Conservation (phyloP, 768 basidiomycete genomes). For the Tulasnella sp. region DNA sequence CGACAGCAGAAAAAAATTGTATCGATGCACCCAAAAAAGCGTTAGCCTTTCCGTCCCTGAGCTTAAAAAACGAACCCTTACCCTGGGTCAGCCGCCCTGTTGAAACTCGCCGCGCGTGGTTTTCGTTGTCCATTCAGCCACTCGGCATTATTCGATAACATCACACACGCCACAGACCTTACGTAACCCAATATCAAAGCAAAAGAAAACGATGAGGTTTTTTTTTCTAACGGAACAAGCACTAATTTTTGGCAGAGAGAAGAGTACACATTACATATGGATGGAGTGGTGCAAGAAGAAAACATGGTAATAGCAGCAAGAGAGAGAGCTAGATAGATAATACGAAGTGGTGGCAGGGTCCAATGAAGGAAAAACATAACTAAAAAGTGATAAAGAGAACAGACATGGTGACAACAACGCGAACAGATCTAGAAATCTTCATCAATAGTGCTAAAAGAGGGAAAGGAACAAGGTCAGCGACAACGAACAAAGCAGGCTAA, state of each 20-base stretch:
- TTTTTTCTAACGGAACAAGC: background rate
- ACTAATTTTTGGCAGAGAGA: background rate
- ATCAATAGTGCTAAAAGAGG: constrained; percentile 7
- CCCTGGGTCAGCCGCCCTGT: too few species aligned
- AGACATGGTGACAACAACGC: background rate
- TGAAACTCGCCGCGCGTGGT: too few species aligned
- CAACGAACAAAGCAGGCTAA: background rate
- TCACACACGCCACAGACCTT: background rate
- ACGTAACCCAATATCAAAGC: background rate
- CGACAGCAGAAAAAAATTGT: background rate
- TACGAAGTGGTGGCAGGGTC: background rate
- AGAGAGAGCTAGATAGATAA: background rate
- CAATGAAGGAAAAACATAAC: background rate
- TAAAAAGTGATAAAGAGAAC: constrained; percentile 8
- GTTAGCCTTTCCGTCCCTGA: background rate
- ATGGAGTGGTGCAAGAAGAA: background rate
- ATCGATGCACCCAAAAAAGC: background rate
- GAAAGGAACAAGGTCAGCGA: background rate
- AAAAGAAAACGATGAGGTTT: background rate
- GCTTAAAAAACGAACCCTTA: background rate
- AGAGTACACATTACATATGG: background rate
- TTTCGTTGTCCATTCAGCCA: too few species aligned
- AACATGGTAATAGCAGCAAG: background rate
- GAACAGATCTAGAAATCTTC: constrained; percentile 15
- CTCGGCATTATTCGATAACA: background rate